Evolutionary conservation across 352 stramenopile species (phyloP).

Genomic region (Phytophthora hybrid): DNA sequence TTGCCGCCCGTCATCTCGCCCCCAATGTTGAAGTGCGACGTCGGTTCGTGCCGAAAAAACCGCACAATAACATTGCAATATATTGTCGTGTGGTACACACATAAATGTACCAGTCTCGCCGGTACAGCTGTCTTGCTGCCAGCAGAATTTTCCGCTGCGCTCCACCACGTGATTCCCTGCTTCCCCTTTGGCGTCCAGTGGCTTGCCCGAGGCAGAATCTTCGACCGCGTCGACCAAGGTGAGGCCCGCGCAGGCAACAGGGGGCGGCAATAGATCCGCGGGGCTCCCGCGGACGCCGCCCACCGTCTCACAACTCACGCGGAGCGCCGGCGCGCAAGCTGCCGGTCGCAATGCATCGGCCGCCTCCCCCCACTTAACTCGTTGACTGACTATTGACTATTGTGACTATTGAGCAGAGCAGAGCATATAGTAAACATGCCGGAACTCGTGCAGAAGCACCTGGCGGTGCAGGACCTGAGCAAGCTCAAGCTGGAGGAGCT

Average conservation of each 20-base stretch:
- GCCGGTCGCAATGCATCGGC: not conserved
- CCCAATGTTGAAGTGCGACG: slow-evolving; percentile 27
- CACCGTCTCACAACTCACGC: slow-evolving; percentile 15
- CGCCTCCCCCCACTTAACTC: not conserved
- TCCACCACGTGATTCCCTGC: slow-evolving; percentile 36
- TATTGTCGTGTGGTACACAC: not conserved
- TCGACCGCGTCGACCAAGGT: slow-evolving; percentile 34
- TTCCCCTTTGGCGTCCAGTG: slow-evolving; percentile 45
- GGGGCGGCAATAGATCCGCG: too few species aligned
- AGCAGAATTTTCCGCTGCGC: slow-evolving; percentile 53
- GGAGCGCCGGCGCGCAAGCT: not conserved
- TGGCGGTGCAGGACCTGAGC: slow-evolving; percentile 94
- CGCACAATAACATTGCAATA: not conserved
- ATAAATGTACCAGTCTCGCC: slow-evolving; percentile 8
- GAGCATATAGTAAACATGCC: slow-evolving; percentile 43
- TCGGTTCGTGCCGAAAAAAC: slow-evolving; percentile 9
- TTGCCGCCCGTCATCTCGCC: not conserved
- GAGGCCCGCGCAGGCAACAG: slow-evolving; percentile 7
- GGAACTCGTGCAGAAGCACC: slow-evolving; percentile 78
- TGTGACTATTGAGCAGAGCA: not conserved
- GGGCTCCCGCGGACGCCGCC: too few species aligned
- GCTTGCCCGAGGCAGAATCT: slow-evolving; percentile 41
- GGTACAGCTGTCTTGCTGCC: slow-evolving; percentile 21
- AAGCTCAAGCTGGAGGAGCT: slow-evolving; percentile 97
- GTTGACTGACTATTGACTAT: not conserved